Base-by-base conservation (phyloP, 306 rosid species). In the Trichosanthes cucumerina region DNA sequence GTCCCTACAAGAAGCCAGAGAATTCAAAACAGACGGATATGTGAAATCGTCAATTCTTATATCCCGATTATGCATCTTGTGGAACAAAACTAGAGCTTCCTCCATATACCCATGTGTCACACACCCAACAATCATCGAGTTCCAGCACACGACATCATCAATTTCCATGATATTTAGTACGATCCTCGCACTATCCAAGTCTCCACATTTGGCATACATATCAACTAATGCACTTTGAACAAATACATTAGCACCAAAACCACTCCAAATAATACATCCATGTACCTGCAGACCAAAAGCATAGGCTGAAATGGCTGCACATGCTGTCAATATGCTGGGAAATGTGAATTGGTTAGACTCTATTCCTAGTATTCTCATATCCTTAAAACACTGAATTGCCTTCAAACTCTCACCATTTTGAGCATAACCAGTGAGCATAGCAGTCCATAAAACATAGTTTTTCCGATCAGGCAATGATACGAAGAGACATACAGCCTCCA, bases 401-500 rank as follows among this genome's bases (percentile, higher is more conserved):
- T 88, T 88, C 19, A n/a, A 56, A 54, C 89, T 78, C 64, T 92
- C 86, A 23, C 92, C 96, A 78, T 84, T 92, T 38, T 87, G 95
- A 81, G 97, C 88, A 84, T 95, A 92, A 41, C 97, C 98, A n/a
- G 96, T 86, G 77, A 92, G 86, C 98, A 92, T 95, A 52, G 93
- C 86, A 47, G 93, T 89, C 96, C 96, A 92, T 65, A 87, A 78
- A 44, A 92, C 97, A 82, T 87, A 87, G 80, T 87, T 92, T 66
- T 80, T 90, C 80, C 79, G 83, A 74, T 79, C 88, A 14, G 83
- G 46, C 81, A 90, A 79, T 63, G 84, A 79, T 69, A 78, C 74
- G 62, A 92, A 92, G 34, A 92, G 88, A 79, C 72, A 58, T 81
- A 88, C 97, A 5, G 93, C 98, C 76, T 95, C 88, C 6, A 76